A percentile compares a stretch with the other conserved stretches of the same genome.
These are phyloP conservation scores for Neoboletus brunneissimus DNA, from an alignment of 768 basidiomycete species.

Conservation along the genomic window DNA sequence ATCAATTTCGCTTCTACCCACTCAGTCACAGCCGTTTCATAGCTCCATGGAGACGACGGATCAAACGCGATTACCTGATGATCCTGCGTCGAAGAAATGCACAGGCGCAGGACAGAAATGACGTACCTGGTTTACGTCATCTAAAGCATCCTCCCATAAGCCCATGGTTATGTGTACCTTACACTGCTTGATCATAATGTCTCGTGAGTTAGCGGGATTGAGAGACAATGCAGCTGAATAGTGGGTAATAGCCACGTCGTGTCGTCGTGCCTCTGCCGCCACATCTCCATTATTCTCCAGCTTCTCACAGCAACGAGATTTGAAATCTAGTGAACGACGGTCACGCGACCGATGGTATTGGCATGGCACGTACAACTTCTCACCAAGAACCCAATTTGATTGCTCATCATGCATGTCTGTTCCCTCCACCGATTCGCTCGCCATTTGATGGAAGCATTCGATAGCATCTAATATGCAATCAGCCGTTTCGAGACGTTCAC, in stretches of 20 bases:
- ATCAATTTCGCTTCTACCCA: background rate
- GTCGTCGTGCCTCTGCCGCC: background rate
- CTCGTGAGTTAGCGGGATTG: background rate
- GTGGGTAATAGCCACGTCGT: background rate
- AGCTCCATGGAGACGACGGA: background rate
- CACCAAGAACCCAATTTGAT: constrained; percentile 1
- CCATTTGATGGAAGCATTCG: background rate
- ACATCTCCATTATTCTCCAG: background rate
- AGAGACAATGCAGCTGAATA: background rate
- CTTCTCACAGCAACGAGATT: background rate
- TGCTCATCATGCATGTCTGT: background rate
- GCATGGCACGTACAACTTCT: background rate
- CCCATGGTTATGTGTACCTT: background rate
- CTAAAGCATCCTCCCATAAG: background rate
- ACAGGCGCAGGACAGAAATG: background rate
- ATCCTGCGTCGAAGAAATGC: background rate
- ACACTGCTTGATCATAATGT: background rate
- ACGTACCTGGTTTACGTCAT: background rate
- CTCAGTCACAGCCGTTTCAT: background rate
- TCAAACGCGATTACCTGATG: background rate
- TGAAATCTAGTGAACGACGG: background rate
- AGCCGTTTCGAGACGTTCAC: background rate
- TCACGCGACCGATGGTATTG: too few species aligned
- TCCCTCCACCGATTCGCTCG: background rate
- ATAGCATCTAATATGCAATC: background rate